Conservation (phyloP, 257 asterid genomes). For the Lycium barbarum region DNA sequence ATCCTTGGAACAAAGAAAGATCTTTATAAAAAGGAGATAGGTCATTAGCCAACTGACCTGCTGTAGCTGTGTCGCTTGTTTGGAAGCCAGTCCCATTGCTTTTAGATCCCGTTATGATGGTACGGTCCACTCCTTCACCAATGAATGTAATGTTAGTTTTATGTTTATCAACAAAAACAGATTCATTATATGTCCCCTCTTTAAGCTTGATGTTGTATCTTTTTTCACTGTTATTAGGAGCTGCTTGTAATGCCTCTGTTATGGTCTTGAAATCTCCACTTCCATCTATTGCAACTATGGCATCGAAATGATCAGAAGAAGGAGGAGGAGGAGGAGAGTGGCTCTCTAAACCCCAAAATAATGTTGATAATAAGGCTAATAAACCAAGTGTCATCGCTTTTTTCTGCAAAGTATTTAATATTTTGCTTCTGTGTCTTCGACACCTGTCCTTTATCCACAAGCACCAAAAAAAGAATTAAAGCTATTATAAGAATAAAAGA, state of each 20-base stretch:
- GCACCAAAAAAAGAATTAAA: background rate
- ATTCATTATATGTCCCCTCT: constrained; percentile 29
- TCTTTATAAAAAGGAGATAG: too few species aligned
- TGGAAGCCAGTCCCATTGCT: background rate
- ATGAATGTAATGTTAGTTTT: constrained; percentile 18
- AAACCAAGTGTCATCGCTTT: constrained; percentile 8
- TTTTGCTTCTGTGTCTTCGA: background rate
- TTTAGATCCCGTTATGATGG: constrained; percentile 20
- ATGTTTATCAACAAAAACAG: background rate
- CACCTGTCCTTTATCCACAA: background rate
- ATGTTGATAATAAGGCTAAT: constrained; percentile 14
- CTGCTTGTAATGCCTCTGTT: constrained; percentile 26
- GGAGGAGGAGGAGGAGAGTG: background rate
- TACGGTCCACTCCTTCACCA: constrained; percentile 31
- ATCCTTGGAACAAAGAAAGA: too few species aligned
- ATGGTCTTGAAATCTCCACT: constrained; percentile 27
- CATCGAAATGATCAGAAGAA: background rate
- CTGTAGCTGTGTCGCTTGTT: constrained; percentile 28
- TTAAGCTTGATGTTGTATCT: constrained; percentile 23
- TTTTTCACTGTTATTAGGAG: constrained; percentile 16
- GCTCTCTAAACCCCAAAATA: constrained; percentile 17
- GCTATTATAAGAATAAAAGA: background rate
- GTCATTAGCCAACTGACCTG: background rate
- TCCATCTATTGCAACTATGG: constrained; percentile 29
- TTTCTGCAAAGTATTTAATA: background rate